Percentiles rank a stretch among this genome's conserved stretches.
Conservation (phyloP, 345 rosid species). For the Populus simonii region DNA sequence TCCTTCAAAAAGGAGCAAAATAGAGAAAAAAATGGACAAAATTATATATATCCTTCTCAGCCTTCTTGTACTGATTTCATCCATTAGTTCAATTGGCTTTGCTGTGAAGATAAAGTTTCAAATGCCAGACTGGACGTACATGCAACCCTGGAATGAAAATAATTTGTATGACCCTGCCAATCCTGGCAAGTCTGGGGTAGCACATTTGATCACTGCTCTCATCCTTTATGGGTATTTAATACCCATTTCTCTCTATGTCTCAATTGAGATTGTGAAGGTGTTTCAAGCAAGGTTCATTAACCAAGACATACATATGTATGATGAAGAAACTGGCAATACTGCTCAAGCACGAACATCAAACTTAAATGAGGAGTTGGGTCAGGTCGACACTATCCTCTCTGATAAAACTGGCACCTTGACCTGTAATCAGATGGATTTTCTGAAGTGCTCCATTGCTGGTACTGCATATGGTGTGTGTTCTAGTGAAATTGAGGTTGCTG, state of each 20-base stretch:
- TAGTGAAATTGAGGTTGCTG: constrained; percentile 90
- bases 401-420: constrained; percentile 99
- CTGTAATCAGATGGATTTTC: constrained; percentile 98
- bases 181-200: constrained; percentile 62
- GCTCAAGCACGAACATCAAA: constrained; percentile 93
- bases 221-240: constrained; percentile 96
- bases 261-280: constrained; percentile 95
- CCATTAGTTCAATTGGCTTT: constrained; percentile 83
- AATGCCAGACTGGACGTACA: constrained; percentile 85
- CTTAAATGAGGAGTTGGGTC: constrained; percentile 97
- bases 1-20: constrained; percentile 83
- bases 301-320: constrained; percentile 82
- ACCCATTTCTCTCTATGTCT: constrained; percentile 94
- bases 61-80: constrained; percentile 60
- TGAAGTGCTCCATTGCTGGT: constrained; percentile 93
- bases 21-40: constrained; percentile 88
- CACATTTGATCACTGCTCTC: constrained; percentile 87
- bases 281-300: constrained; percentile 92
- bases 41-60: constrained; percentile 82
- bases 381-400: constrained; percentile 92
- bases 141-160: constrained; percentile 40
- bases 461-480: constrained; percentile 63
- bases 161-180: constrained; percentile 53
- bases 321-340: constrained; percentile 79
- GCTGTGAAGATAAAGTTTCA: constrained; percentile 69